phyloP scores from a whole-genome alignment of 1,139 yeast genomes.

The Keqinozyma sinolaborantium region DNA sequence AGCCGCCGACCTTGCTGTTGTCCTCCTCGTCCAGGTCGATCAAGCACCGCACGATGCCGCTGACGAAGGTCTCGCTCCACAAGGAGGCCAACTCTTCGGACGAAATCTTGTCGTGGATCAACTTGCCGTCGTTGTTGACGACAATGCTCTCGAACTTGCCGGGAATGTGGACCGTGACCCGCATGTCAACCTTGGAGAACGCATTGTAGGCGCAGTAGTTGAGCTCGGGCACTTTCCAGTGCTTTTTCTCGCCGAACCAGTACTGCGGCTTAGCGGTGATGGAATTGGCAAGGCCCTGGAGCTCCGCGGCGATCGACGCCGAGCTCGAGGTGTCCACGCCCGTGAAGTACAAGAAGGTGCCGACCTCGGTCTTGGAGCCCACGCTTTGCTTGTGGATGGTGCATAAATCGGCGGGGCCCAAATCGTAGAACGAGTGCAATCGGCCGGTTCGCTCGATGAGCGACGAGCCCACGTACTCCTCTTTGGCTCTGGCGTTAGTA shows the following conservation, averaged over 20 bases:
- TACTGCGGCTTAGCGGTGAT: constrained; percentile 52
- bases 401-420: constrained; percentile 92
- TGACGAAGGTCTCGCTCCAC: constrained; percentile 70
- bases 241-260: constrained; percentile 65
- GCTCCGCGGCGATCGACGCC: constrained; percentile 67
- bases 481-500: constrained; percentile 34
- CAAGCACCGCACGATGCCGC: constrained; percentile 64
- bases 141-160: constrained; percentile 51
- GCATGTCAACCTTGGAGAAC: constrained; percentile 63
- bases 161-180: constrained; percentile 68
- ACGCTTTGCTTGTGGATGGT: constrained; percentile 53
- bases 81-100: constrained; percentile 33
- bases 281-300: constrained; percentile 72
- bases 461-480: constrained; percentile 48
- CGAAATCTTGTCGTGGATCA: constrained; percentile 34
- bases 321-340: constrained; percentile 57
- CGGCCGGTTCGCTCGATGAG: constrained; percentile 52
- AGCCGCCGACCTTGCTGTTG: constrained; percentile 45
- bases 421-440: constrained; percentile 41
- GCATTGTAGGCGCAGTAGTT: constrained; percentile 46
- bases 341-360: constrained; percentile 54
- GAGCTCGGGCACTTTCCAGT: constrained; percentile 75
- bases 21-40: constrained; percentile 69
- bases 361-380: constrained; percentile 42
- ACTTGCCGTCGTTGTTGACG: constrained; percentile 44